Base-by-base conservation (phyloP, 2,329 filamentous ascomycete species). In the Aschersonia sp. region DNA sequence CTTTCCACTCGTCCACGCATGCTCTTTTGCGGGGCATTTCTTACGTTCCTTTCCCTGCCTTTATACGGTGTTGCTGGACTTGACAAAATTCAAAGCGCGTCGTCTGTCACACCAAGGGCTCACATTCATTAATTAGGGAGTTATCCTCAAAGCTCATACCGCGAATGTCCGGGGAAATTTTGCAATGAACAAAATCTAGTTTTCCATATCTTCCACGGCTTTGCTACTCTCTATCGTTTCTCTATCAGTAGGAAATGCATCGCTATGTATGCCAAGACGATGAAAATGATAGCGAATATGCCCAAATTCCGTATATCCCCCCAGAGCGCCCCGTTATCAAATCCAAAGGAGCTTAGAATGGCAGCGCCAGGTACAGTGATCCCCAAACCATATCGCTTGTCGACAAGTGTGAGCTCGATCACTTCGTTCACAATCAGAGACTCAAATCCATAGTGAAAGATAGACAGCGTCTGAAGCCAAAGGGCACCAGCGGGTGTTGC, bases 391-490 rank as follows among this genome's bases (percentile, higher is more conserved):
- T 95, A 96, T 66, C 97, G 94, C 64, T 92, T 83, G 63, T 98
- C 92, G 42, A 94, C 79, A 30, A 98, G 76, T 0, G 85, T 90
- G 42, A 98, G 72, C 57, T 87, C 87, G 30, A 87, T 81, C 44
- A 96, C 94, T 68, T 98, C 92, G 60, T 97, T 98, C 56, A 98
- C 92, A 53, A 97, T 94, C 11, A 98, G 76, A 2, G 87, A 85
- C 70, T 98, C 92, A 57, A 97, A 97, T 5, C 84, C 90, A 60
- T 94, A 98, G 63, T 98, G 92, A 75, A 98, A 98, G 53, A 98
- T 98, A 2, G 89, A 96, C 7, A 98, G 69, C 67, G 78, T 79
- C 70, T 98, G 92, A 46, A 98, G 68, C 92, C 92, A 98, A 52
- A 88, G 66, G 2, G 90, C 85, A 2, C 86, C 79, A 45, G 78